Evolutionary conservation across 1,284 basidiomycete species (phyloP).

Genomic region (Cryptococcus sp.): DNA sequence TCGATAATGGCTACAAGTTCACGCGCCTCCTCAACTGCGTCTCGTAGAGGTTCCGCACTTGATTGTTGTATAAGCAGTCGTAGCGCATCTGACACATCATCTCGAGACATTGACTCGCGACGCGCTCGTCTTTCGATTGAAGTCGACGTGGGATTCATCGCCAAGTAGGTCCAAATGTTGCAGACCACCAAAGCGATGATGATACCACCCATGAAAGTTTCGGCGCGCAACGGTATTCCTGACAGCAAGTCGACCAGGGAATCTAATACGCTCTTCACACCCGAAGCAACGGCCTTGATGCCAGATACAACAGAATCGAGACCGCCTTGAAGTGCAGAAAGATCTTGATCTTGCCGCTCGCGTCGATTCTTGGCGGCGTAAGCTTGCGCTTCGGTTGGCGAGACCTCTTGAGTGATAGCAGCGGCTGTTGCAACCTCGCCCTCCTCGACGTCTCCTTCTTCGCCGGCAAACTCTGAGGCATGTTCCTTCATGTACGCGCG

Average conservation of each 20-base stretch:
- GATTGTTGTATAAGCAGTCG: slow-evolving; percentile 24
- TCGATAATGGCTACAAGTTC: slow-evolving; percentile 40
- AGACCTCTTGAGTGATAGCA: slow-evolving; percentile 1
- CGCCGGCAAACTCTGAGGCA: slow-evolving; percentile 75
- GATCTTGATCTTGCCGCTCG: slow-evolving; percentile 40
- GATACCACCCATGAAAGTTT: slow-evolving; percentile 66
- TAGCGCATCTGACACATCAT: slow-evolving; percentile 39
- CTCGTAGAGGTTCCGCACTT: slow-evolving; percentile 6
- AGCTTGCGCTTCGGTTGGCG: slow-evolving; percentile 45
- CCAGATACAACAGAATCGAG: slow-evolving; percentile 76
- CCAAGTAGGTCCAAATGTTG: slow-evolving; percentile 59
- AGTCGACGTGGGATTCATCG: slow-evolving; percentile 25
- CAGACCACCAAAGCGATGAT: slow-evolving; percentile 71
- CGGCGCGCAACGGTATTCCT: slow-evolving; percentile 55
- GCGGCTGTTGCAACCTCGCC: slow-evolving; percentile 21
- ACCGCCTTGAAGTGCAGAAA: slow-evolving; percentile 75
- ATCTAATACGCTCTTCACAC: slow-evolving; percentile 61
- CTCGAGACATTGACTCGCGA: slow-evolving; percentile 2
- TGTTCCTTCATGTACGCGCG: slow-evolving; percentile 84
- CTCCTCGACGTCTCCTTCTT: slow-evolving; percentile 37
- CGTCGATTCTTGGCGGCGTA: slow-evolving; percentile 35
- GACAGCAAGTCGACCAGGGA: slow-evolving; percentile 68
- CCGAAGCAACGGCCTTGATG: slow-evolving; percentile 66
- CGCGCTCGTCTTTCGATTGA: slow-evolving; percentile 9
- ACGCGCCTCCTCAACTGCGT: slow-evolving; percentile 29